Evolutionary conservation across 495 filamentous ascomycete species (phyloP), one percentile per base, ranked within the genome.

Genomic region (Xylaria palmicola): DNA sequence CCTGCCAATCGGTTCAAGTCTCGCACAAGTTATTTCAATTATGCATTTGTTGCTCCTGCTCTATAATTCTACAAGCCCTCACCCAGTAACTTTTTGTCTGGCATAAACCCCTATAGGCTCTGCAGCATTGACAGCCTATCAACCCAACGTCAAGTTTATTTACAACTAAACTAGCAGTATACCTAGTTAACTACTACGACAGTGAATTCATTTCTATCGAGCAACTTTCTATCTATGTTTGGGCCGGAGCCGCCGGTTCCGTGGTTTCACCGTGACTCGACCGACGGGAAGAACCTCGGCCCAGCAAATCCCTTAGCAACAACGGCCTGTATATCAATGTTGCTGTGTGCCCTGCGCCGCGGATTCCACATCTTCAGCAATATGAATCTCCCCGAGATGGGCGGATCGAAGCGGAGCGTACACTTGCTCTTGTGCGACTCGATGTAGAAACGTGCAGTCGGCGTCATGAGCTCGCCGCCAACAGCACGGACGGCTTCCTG

Each of bases 301-400:
- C 92, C 92, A 0, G 90, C 89, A 75, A 86, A 97, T 0, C 92
- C 92, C 66, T 89, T 85, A 2, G 84, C 86, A 62, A 90, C 80
- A 27, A 96, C 84, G 34, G 85, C 90, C 73, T 96, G 86, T 39
- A 97, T 91, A 71, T 97, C 88, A 59, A 97, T 93, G 65, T 94
- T 95, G 48, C 79, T 79, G 15, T 64, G 39, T 12, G 73, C 69
- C 41, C 79, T 76, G 19, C 80, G 79, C 44, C 79, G 77, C 7
- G 91, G 88, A 71, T 83, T 91, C 90, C 90, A 97, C 65, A 95
- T 81, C 77, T 95, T 95, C 62, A 97, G 77, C 40, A 96, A 68
- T 56, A 97, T 87, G 70, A 85, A 93, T 39, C 88, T 81, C 12
- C 88, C 92, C 32, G 86, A 95, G 76, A 94, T 85, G 30, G 91